These are phyloP conservation scores for Aspergillus mulundensis DNA, from an alignment of 495 filamentous ascomycete genomes.

Conservation along the genomic window DNA sequence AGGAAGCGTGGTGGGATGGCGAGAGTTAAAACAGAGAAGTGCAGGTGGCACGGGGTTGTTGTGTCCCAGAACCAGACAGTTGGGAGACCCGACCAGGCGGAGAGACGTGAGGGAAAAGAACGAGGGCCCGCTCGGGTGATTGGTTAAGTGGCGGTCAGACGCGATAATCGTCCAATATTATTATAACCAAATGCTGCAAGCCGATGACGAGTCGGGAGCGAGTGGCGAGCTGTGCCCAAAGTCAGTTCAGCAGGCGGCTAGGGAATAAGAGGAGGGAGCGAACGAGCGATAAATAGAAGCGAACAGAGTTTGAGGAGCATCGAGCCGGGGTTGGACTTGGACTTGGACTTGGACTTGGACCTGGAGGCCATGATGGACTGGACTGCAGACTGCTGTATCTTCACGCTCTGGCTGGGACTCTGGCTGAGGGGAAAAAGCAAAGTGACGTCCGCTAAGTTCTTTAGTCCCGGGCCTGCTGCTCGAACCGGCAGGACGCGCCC, in stretches of 20 bases:
- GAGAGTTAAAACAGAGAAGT: conserved; percentile 3
- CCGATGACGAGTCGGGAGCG: not conserved
- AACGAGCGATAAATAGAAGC: conserved; percentile 23
- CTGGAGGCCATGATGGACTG: not conserved
- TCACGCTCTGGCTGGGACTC: not conserved
- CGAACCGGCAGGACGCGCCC: conserved; percentile 1
- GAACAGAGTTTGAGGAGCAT: conserved; percentile 14
- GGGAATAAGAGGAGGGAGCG: conserved; percentile 7
- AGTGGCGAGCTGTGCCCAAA: not conserved
- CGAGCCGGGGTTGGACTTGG: conserved; percentile 11
- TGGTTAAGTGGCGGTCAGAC: conserved; percentile 21
- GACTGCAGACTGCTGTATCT: not conserved
- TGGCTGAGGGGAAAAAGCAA: not conserved
- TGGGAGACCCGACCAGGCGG: conserved; percentile 23
- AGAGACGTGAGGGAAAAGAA: conserved; percentile 17
- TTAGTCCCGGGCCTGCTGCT: not conserved
- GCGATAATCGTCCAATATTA: not conserved
- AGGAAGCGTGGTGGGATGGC: not conserved
- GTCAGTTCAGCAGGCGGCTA: not conserved
- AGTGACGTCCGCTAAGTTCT: not conserved
- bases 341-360: too few species aligned
- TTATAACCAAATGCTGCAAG: not conserved
- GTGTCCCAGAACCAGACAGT: conserved; percentile 24
- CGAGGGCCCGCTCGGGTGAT: conserved; percentile 11
- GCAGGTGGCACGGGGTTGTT: conserved; percentile 21